Evolutionary conservation across 2,329 filamentous ascomycete genomes (phyloP), one percentile per base, ranked within the genome.

Genomic region (Podosphaera fusca): DNA sequence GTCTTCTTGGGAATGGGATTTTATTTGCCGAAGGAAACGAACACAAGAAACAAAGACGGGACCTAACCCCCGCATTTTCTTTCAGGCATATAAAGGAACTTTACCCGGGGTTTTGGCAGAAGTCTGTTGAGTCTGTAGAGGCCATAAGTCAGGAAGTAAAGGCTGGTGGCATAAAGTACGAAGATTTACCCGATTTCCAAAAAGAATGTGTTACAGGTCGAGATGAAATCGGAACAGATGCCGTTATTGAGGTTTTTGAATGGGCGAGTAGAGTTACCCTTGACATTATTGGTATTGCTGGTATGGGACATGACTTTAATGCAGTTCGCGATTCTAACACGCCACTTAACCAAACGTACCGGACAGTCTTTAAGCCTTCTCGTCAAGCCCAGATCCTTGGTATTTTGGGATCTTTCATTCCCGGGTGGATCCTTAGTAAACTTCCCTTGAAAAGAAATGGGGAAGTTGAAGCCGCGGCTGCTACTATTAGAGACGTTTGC

Each of bases 1-100:
- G 78, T 30, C 72, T 88, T 33, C 72, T 90, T 10, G 84, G 87
- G 8, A 70, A 82, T 10, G 85, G 85, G 8, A 71, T 90, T 12
- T 70, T 95, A 42, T 72, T 95, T 9, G 85, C 87, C 1, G 89
- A 95, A 69, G 89, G 89, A n/a, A 85, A 94, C 10, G 85, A 89
- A 64, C 90, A 95, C 69, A 92, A 84, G 71, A 72, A 78, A 63
- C 85, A 88, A 70, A 77, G 89, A 52, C 88, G 85, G 67, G 81
- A 83, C 58, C 76, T 94, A 21, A 79, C 83, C 71, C 87, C 87
- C 0, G 85, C 87, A 1, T 95, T 95, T 68, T 76, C 81, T n/a
- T 94, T 87, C 65, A 78, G 87, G 30, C 85, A 94, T 64, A 74
- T 94, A 67, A 94, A 92, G 66, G 78, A 90, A 59, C 71, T 95